Evolutionary conservation across 169 alveolate genomes (phyloP), one percentile per base, ranked within the genome.

Genomic region (Eimeria falciformis): DNA sequence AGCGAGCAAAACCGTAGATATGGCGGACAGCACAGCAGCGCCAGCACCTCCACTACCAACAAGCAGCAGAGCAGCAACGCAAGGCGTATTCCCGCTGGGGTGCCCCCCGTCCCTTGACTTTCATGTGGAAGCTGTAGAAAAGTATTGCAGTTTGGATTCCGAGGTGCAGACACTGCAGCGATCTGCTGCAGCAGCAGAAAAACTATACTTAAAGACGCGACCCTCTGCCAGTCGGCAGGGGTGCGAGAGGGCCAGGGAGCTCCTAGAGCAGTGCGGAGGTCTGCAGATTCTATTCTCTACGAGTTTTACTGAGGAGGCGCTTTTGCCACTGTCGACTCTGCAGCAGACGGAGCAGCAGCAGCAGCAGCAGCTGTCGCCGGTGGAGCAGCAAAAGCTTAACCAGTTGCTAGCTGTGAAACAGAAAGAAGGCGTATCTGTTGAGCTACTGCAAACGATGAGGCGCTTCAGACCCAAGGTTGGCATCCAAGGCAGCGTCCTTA

Each of bases 201-300:
- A 55, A 37, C 75, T 95, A 40, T 95, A 94, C 84, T 94, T 86
- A 65, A 95, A 95, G 90, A 94, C 96, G 27, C 84, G 96, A 23
- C 78, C 94, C 12, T 37, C 96, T 21, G 95, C 96, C 29, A 92
- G 95, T 62, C 68, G 82, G 43, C 87, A 88, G 33, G 91, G 95
- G 40, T 73, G 89, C 11, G 81, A 62, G 53, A 40, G 96, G 53
- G 90, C 96, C 58, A 94, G 89, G 65, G 58, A 23, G 82, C 84
- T 77, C 21, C 89, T 92, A 18, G 78, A 77, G 53, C 53, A 23
- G 75, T 65, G 37, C 33, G 95, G 93, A 0, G 95, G 95, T n/a
- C 71, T 78, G n/a, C 45, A 2, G 78, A 29, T 45, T 23, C 88
- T 92, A 14, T 12, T 58, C 11, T 40, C 53, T 29, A 1, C 5